Evolutionary conservation across 371 early-diverging fungal genomes (phyloP), one percentile per base, ranked within the genome.

Genomic region (Saksenaea oblongispora): DNA sequence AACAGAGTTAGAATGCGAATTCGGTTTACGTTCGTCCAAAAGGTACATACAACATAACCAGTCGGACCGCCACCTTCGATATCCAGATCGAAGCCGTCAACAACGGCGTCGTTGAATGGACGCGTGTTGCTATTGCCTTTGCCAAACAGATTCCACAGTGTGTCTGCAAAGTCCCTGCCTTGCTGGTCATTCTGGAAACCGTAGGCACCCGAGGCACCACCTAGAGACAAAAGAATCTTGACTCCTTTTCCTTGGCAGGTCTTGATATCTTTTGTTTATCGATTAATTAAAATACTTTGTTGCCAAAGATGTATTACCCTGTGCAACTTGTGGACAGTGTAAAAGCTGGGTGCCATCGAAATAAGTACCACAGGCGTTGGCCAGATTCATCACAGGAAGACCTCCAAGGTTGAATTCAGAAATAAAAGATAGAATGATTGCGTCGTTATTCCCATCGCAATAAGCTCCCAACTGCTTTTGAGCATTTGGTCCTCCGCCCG

Each of bases 1-100:
- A 14, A 17, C 5, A 35, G 11, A 53, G 8, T 11, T 10, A 65
- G 41, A 55, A 8, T 22, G 5, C 4, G 2, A 3, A 27, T 5
- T 67, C 24, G 61, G n/a, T 54, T 14, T 84, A 84, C 27, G 88
- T 68, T 26, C 66, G 62, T 27, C 78, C 65, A 22, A 85, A 42
- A 79, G 78, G 28, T 42, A 47, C 51, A 22, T 47, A 76, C 76
- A 0, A 75, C 65, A 60, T 90, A 91, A 0, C 89, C 89, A 5
- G 67, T 59, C 11, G 72, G 67, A 15, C 70, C 66, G 17, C 89
- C 86, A 56, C 85, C 84, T 56, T 90, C 91, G 39, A 90, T 85
- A 57, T 91, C 92, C 42, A 91, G 69, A 64, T 91, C 91, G 41
- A 90, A 79, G 0, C 91, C 91, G 61, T 91, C 91, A 3, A 90